Base-by-base conservation (phyloP, 768 basidiomycete genomes). In the Boletus reticuloceps region DNA sequence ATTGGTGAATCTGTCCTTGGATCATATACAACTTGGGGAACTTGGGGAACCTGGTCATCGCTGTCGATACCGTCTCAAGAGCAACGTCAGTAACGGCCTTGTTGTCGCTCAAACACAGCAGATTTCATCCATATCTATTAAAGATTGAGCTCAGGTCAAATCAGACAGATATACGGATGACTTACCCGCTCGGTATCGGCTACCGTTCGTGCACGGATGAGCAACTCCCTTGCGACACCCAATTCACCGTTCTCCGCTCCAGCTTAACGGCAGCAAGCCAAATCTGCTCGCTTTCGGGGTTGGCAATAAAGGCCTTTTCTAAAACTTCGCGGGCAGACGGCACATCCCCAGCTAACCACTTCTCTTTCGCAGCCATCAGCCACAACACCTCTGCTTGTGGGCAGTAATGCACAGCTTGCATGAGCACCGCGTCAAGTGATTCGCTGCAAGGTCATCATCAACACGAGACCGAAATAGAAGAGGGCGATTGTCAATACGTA, bases 311-410 rank as follows among this genome's bases (percentile, higher is more conserved):
- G 0, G 97, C 94, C 38, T 82, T 81, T 57, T 88, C 91, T 14
- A 98, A 84, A 14, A 96, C 89, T 60, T 86, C 84, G 36, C 94
- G 88, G 3, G 97, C 93, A n/a, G 86, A 89, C 2, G 87, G 83
- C 14, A 98, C 91, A 64, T 98, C 91, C 8, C 91, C 91, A 12
- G 79, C 76, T 16, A 93, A 67, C 96, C 96, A 99, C 69, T 93
- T 91, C 75, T 98, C 96, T 73, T 99, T 99, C 4, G 96, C 97
- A 48, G 88, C 83, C 94, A 98, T 98, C 32, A 98, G 80, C 97
- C 97, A 98, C 6, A 99, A 77, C 0, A 94, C 90, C 70, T 98
- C 96, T 2, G 94, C 95, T 61, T 94, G 92, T 0, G 96, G 97
- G 63, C 94, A 96, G 66, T 94, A 86, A 51, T 88, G 79, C 25